Evolutionary conservation across 768 basidiomycete genomes (phyloP), one percentile per base, ranked within the genome.

Genomic region (Trametes punicea): DNA sequence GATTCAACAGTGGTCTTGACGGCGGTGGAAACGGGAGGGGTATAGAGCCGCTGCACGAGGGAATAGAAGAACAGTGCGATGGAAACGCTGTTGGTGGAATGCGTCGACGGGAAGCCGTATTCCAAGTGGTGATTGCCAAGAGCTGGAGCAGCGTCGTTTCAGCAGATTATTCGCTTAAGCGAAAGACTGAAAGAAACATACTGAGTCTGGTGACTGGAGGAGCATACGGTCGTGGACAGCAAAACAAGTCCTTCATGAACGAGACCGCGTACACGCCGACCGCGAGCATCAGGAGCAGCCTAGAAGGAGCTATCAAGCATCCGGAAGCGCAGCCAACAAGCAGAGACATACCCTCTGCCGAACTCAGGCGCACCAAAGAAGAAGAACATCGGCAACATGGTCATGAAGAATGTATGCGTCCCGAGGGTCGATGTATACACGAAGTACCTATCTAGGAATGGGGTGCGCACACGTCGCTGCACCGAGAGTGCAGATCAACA

Each of bases 91-190:
- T 97, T 96, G 7, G 94, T 92, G 2, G 92, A 90, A 65, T 99
- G 96, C 0, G 95, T 97, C 0, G 93, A 96, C 0, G 94, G 95
- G 66, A 98, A 96, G 21, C 96, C 96, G 63, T 96, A 96, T 73
- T 96, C 93, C 2, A 91, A 78, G 62, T 93, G 90, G 65, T 91
- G 89, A 1, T 75, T 80, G 13, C 89, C 87, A 48, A 92, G 85
- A 4, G 85, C 88, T 91, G 61, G 31, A n/a, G 16, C 18, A 18
- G 27, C 27, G 2, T 30, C 34, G 15, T 7, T 10, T 53, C 34
- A 45, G 46, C 8, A 31, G 27, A 11, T 7, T 4, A 36, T 46
- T 30, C 20, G 31, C 48, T 55, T 40, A 44, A 27, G 60, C 5
- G n/a, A n/a, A n/a, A 49, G 21, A 26, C 20, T 36, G 21, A 23